Evolutionary conservation across 2,329 filamentous ascomycete species (phyloP).

Genomic region (Tolypocladium paradoxum): DNA sequence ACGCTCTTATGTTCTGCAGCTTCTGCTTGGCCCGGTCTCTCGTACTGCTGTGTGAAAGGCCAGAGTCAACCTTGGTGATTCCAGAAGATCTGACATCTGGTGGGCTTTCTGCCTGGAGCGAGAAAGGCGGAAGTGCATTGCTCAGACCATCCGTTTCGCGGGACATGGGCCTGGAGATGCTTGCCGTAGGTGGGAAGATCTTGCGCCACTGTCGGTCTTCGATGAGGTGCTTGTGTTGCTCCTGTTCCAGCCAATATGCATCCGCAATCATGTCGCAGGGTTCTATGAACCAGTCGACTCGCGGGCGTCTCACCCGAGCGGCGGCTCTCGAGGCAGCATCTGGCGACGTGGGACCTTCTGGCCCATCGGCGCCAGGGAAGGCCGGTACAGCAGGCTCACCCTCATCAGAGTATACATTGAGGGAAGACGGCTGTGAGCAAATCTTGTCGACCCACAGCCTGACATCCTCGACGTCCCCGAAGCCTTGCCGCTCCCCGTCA

Average conservation of each 20-base stretch:
- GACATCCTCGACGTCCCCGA: constrained; percentile 62
- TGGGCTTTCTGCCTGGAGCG: constrained; percentile 12
- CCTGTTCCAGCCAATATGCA: constrained; percentile 79
- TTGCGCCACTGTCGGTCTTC: constrained; percentile 68
- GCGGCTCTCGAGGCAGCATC: constrained; percentile 31
- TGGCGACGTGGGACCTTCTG: constrained; percentile 29
- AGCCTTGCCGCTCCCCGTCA: constrained; percentile 65
- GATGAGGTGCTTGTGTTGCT: constrained; percentile 67
- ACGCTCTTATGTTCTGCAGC: constrained; percentile 42
- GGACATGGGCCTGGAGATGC: constrained; percentile 18
- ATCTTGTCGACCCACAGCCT: constrained; percentile 68
- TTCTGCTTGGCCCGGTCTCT: constrained; percentile 51
- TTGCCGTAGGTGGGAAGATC: constrained; percentile 46
- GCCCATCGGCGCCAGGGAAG: constrained; percentile 35
- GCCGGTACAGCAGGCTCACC: constrained; percentile 25
- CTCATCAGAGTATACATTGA: constrained; percentile 12
- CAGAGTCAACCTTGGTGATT: constrained; percentile 22
- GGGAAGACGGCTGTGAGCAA: constrained; percentile 20
- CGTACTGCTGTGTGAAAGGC: constrained; percentile 38
- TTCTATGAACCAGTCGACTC: constrained; percentile 75
- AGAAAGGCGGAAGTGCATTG: constrained; percentile 13
- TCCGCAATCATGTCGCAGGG: constrained; percentile 84
- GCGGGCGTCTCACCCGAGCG: constrained; percentile 57
- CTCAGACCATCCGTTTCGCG: constrained; percentile 17
- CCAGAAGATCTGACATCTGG: constrained; percentile 11